Percentiles rank a stretch among this genome's conserved stretches.
Evolutionary conservation across 345 rosid genomes (phyloP).

Genomic region (Isatis tinctoria): DNA sequence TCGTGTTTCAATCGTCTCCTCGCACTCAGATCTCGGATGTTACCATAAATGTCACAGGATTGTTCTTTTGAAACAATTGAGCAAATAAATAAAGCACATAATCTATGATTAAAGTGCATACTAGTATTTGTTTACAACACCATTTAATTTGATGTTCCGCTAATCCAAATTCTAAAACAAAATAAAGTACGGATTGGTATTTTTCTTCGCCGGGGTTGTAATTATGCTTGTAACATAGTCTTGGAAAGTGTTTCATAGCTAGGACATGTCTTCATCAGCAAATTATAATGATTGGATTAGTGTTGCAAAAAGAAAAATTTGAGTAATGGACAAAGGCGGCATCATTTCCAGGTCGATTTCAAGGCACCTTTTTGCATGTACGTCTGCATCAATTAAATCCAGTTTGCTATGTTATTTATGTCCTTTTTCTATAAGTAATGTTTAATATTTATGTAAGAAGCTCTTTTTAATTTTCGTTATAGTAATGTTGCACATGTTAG

Average conservation of each 20-base stretch:
- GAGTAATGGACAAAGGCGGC: slow-evolving; percentile 21
- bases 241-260: slow-evolving; percentile 2
- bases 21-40: slow-evolving; percentile 3
- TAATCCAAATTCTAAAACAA: neutral
- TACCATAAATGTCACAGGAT: neutral
- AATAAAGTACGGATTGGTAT: neutral
- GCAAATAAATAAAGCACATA: neutral
- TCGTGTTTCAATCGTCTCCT: slow-evolving; percentile 29
- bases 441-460: neutral
- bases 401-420: slow-evolving; percentile 8
- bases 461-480: neutral
- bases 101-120: neutral
- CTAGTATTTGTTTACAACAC: neutral
- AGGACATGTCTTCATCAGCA: slow-evolving; percentile 11
- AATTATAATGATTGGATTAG: slow-evolving; percentile 3
- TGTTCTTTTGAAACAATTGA: neutral
- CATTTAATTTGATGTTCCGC: neutral
- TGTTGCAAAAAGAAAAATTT: neutral
- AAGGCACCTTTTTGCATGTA: slow-evolving; percentile 28
- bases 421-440: neutral
- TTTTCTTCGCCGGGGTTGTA: slow-evolving; percentile 7
- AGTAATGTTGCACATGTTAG: slow-evolving; percentile 20
- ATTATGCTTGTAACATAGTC: slow-evolving; percentile 1
- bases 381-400: slow-evolving; percentile 5
- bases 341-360: slow-evolving; percentile 25